Base-by-base conservation (phyloP, 169 alveolate species). In the Plasmodium falciparum region DNA sequence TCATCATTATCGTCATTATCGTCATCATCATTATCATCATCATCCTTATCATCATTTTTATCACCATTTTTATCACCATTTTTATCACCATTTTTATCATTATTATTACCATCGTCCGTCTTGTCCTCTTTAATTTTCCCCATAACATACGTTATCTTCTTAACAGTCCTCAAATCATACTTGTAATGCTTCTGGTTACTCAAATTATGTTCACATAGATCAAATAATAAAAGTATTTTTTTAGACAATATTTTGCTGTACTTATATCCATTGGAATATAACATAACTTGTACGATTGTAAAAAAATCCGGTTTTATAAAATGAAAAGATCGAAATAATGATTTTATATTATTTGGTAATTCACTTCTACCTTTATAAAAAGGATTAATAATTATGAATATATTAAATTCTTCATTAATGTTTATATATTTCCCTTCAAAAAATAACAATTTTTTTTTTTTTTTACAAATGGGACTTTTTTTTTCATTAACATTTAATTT, bases 311-410 rank as follows among this genome's bases (percentile, higher is more conserved):
- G 99, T 47, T 90, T 93, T 54, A 95, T 96, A 98, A 97, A 97
- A 45, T 98, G 97, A 76, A 97, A 95, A 80, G 95, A 97, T 76
- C 99, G 95, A 75, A 98, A 97, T 33, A 98, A 92, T 88, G 97
- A 97, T 85, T 97, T 97, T 67, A 98, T 88, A 89, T 98, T 98
- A 69, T 98, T 99, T 0, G 99, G 99, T 33, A 98, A 90, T 73
- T 96, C 97, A 54, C 98, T 96, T 78, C 99, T 96, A 4, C 99
- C 99, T 56, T 99, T 98, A 93, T 98, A 99, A 47, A 99, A 99
- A 7, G 99, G 99, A 69, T 98, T 98, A 98, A 98, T 98, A 22
- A 99, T 98, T n/a, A 98, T 98, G 76, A 98, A 98, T 70, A 98
- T 97, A 43, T 99, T 99, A 96, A 97, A 98, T 71, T 97, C 97